Percentiles rank a stretch among this genome's conserved stretches.
Conservation (phyloP, 805 yeast genomes). For the Candida taoyuanica region DNA sequence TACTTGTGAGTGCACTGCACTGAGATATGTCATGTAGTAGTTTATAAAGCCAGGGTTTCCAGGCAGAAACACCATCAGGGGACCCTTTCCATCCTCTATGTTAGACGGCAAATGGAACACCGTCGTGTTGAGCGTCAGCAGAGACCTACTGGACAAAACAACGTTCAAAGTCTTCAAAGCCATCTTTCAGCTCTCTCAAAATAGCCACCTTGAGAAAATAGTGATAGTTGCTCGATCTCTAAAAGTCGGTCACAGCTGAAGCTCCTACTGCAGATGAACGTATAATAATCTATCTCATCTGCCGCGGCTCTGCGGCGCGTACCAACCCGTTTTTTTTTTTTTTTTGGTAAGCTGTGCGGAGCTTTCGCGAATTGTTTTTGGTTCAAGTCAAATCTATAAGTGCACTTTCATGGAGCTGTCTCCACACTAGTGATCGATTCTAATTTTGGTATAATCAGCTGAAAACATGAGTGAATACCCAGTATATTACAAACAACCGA, state of each 20-base stretch:
- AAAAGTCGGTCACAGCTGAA: not conserved
- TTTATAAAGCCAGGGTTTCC: constrained; percentile 76
- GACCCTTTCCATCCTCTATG: constrained; percentile 13
- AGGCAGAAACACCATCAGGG: constrained; percentile 56
- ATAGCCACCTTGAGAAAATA: no score
- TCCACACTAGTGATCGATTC: not conserved
- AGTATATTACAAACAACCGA: constrained; percentile 54
- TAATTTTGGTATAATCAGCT: not conserved
- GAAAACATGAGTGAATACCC: constrained; percentile 34
- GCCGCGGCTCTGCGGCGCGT: not conserved
- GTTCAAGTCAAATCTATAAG: no score
- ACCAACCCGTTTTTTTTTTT: no score
- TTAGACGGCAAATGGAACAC: constrained; percentile 8
- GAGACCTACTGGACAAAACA: not conserved
- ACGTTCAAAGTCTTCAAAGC: constrained; percentile 6
- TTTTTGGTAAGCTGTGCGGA: not conserved
- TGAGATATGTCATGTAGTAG: constrained; percentile 54
- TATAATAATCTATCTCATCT: no score
- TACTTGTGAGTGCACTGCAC: constrained; percentile 39
- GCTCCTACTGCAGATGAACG: no score
- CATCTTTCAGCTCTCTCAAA: constrained; percentile 1
- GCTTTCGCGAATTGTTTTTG: no score
- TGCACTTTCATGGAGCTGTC: no score
- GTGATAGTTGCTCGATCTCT: no score
- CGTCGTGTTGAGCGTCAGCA: constrained; percentile 8